Base-by-base conservation (phyloP, 2,329 filamentous ascomycete species). In the Thelonectria rubi region DNA sequence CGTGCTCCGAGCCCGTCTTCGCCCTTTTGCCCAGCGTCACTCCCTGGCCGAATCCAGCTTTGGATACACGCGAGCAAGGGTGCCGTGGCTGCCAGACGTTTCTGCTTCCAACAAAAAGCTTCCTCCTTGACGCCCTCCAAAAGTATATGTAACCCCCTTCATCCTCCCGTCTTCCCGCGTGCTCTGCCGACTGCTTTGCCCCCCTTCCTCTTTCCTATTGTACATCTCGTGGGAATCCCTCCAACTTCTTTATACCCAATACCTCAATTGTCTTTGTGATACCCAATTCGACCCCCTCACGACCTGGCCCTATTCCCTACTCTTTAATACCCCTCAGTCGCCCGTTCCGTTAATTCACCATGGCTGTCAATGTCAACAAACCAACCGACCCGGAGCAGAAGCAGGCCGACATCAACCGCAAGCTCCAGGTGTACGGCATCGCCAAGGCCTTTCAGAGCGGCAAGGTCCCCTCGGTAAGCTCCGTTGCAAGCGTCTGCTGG, bases 351-450 rank as follows among this genome's bases (percentile, higher is more conserved):
- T 43, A 59, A 50, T 62, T 68, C 63, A 69, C 48, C 70, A 79
- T 79, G 77, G 67, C 78, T 53, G 71, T 69, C 67, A 77, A 77
- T 66, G 90, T 94, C 73, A 94, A 95, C 78, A 86, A 84, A 70
- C 92, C 92, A 32, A 89, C 87, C 65, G 85, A 95, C 77, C 73
- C 84, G 63, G 89, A 91, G 81, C 78, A 86, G 77, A 94, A 94
- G 85, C 92, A 97, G 81, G 86, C 85, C 69, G 89, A 97, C 76
- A 90, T 98, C 79, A 95, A 95, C 79, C 88, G 89, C 76, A 99
- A 99, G 83, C 88, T 99, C 53, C 94, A 97, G 79, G 80, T 98
- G 39, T 99, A 96, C 74, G 95, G 94, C 73, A 97, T 98, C 78
- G 86, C 89, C 79, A 80, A 77, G 83, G 94, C 93, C 54, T 97